phyloP scores from a whole-genome alignment of 768 basidiomycete genomes.

The Phylloporus rhodoxanthus region DNA sequence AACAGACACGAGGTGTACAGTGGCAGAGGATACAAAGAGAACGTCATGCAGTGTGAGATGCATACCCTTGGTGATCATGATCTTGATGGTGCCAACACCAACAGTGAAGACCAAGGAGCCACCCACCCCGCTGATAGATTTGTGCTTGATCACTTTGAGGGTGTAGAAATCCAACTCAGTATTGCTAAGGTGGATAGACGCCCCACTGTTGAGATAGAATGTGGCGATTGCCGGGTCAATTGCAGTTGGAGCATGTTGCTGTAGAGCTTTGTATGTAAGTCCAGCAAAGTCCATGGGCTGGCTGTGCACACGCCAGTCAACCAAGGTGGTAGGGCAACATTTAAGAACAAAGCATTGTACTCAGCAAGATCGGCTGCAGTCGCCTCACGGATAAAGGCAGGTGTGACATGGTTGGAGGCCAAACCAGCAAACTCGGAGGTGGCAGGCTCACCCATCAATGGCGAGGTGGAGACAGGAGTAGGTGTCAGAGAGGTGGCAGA shows the following conservation, averaged over 20 bases:
- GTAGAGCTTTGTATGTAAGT: not conserved
- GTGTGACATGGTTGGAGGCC: too few species aligned
- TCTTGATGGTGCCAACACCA: slow-evolving; percentile 9
- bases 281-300: not conserved
- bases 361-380: not conserved
- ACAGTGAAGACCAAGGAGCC: slow-evolving; percentile 14
- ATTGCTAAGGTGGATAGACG: slow-evolving; percentile 14
- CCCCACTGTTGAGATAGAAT: slow-evolving; percentile 7
- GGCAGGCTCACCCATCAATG: too few species aligned
- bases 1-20: slow-evolving; percentile 24
- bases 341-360: not conserved
- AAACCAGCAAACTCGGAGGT: too few species aligned
- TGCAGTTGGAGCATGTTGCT: not conserved
- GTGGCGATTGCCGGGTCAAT: not conserved
- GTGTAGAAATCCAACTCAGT: slow-evolving; percentile 9
- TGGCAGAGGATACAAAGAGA: slow-evolving; percentile 19
- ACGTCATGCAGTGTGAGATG: slow-evolving; percentile 12
- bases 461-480: too few species aligned
- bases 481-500: too few species aligned
- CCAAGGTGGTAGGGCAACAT: not conserved
- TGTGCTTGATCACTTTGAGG: slow-evolving; percentile 6
- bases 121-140: slow-evolving; percentile 10
- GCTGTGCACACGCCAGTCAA: not conserved
- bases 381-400: too few species aligned
- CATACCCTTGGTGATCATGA: slow-evolving; percentile 2